Percentiles rank a stretch among this genome's conserved stretches.
These are phyloP conservation scores for Pseudozyma sp. DNA, from an alignment of 1,284 basidiomycete species.

Conservation along the genomic window DNA sequence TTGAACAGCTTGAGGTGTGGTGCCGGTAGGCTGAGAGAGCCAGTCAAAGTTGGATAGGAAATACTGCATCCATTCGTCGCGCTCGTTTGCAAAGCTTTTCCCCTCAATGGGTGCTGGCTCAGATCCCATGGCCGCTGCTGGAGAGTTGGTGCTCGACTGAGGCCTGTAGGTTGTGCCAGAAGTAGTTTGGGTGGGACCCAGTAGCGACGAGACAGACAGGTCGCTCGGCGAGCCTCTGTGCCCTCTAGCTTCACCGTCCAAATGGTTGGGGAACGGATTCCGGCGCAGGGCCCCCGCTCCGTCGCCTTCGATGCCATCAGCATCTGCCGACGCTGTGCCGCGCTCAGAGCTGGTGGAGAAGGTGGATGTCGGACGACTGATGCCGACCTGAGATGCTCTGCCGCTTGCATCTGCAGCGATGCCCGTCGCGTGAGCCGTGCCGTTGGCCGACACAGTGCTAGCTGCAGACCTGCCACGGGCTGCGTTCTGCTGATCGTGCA, in stretches of 20 bases:
- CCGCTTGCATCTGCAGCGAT: slow-evolving; percentile 2
- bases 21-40: slow-evolving; percentile 24
- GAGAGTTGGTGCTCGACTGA: slow-evolving; percentile 4
- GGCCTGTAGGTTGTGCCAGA: slow-evolving; percentile 6
- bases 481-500: slow-evolving; percentile 20
- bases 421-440: not conserved
- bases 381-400: slow-evolving; percentile 6
- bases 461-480: slow-evolving; percentile 9
- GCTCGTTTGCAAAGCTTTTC: slow-evolving; percentile 24
- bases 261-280: not conserved
- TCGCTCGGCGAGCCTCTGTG: slow-evolving; percentile 19
- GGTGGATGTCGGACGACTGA: slow-evolving; percentile 21
- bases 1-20: slow-evolving; percentile 14
- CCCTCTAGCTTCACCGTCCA: slow-evolving; percentile 1
- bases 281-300: not conserved
- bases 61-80: slow-evolving; percentile 54
- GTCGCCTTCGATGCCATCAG: not conserved
- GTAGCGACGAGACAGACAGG: slow-evolving; percentile 22
- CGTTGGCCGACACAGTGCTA: slow-evolving; percentile 3
- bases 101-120: slow-evolving; percentile 9
- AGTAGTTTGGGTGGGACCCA: slow-evolving; percentile 9
- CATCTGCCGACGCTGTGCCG: slow-evolving; percentile 21
- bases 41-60: slow-evolving; percentile 51
- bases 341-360: slow-evolving; percentile 46
- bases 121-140: not conserved